Conservation (phyloP, 495 filamentous ascomycete species). For the Polyplosphaeria fusca region DNA sequence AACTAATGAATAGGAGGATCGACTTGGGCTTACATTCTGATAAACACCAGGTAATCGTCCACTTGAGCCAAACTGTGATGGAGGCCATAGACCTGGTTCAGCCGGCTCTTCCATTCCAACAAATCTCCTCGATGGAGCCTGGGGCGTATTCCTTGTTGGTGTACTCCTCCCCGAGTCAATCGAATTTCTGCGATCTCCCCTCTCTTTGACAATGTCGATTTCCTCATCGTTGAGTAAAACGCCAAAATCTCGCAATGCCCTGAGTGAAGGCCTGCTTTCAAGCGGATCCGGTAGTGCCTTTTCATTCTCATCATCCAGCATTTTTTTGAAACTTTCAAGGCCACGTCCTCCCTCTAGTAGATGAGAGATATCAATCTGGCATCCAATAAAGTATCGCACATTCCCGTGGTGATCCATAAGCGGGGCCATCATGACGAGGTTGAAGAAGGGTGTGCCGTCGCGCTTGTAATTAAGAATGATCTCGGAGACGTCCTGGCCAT, state of each 20-base stretch:
- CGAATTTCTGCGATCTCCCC: conserved; percentile 12
- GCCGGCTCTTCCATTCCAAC: conserved; percentile 36
- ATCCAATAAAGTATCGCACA: conserved; percentile 60
- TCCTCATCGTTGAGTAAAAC: conserved; percentile 40
- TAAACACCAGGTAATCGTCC: conserved; percentile 46
- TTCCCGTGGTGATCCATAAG: conserved; percentile 58
- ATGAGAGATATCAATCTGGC: conserved; percentile 60
- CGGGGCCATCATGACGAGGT: conserved; percentile 58
- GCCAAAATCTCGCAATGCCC: conserved; percentile 34
- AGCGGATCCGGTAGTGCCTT: conserved; percentile 17
- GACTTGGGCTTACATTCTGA: conserved; percentile 36
- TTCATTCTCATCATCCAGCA: conserved; percentile 43
- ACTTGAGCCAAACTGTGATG: conserved; percentile 30
- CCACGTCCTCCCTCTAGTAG: conserved; percentile 56
- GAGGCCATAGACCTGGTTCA: conserved; percentile 34
- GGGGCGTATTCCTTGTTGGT: conserved; percentile 6
- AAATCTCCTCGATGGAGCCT: conserved; percentile 14
- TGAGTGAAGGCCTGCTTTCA: conserved; percentile 16
- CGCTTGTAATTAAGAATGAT: conserved; percentile 65
- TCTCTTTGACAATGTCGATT: conserved; percentile 28
- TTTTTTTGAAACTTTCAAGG: conserved; percentile 53
- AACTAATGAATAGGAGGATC: too few species aligned
- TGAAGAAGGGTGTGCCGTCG: conserved; percentile 65
- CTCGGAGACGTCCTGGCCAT: conserved; percentile 62
- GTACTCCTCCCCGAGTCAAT: conserved; percentile 19